Base-by-base conservation (phyloP, 2,329 filamentous ascomycete species). In the Akanthomyces muscarius region DNA sequence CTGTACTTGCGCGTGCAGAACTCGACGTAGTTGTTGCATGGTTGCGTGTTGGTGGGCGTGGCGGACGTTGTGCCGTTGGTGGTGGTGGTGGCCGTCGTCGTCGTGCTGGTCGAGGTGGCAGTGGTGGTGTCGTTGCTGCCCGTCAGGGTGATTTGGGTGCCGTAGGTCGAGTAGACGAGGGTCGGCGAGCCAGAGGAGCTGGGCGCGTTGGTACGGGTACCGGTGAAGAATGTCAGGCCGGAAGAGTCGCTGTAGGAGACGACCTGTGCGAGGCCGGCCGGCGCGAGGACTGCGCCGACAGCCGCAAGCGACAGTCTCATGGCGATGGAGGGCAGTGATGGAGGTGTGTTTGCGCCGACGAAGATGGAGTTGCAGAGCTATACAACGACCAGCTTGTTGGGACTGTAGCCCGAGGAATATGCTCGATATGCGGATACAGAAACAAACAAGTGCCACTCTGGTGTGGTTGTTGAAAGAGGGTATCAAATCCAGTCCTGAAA, bases 21-120 rank as follows among this genome's bases (percentile, higher is more conserved):
- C 74, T 94, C 90, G 28, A 88, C 76, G 68, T 90, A 86, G 73
- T 87, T 86, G 75, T 96, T 96, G 80, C 91, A 96, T 5, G 90
- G 87, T 64, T 86, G 86, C 0, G 89, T 93, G 74, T 93, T 94
- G 52, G 81, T 79, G 44, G 74, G 73, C 44, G 78, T 81, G n/a
- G 78, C 79, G 7, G 76, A 76, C 42, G 76, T 71, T 16, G 68
- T 68, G 63, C 70, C 68, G 58, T 71, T 66, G 52, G 71, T 67
- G 10, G 68, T 66, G n/a, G 70, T 69, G 21, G 66, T 66, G 13
- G 66, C 66, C 14, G 71, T 69, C 11, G 71, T 69, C 11, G 76
- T 76, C 50, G 69, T 68, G 33, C 71, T 71, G 5, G 54, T 55
- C 33, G 72, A 71, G 25, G 70, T 72, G 36, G 75, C 70, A 30